A percentile compares a stretch with the other conserved stretches of the same genome.
Conservation (phyloP, 2,329 filamentous ascomycete genomes). For the Diaporthe aspalathi region DNA sequence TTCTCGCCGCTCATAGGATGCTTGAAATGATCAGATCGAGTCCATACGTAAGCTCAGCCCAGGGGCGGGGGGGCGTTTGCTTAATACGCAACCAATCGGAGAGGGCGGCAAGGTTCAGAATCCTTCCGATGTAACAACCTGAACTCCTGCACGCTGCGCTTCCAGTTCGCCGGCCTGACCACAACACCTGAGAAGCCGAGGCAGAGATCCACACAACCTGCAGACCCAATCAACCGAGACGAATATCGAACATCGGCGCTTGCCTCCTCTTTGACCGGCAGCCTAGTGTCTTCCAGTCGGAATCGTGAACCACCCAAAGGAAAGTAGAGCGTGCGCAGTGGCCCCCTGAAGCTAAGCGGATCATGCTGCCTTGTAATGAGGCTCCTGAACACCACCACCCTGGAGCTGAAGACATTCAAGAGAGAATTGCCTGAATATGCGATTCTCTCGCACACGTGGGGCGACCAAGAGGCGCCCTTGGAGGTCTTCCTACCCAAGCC, state of each 20-base stretch:
- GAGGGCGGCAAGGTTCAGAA: neutral
- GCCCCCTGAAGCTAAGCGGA: neutral
- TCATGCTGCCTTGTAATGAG: slow-evolving; percentile 16
- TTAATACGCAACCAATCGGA: slow-evolving; percentile 1
- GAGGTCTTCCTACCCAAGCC: slow-evolving; percentile 36
- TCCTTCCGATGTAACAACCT: slow-evolving; percentile 10
- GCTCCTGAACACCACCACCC: slow-evolving; percentile 26
- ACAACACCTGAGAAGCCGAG: neutral
- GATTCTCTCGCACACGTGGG: slow-evolving; percentile 56
- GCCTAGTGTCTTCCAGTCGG: too few relatives aligned
- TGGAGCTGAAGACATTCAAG: slow-evolving; percentile 12
- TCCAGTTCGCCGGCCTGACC: neutral
- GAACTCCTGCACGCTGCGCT: neutral
- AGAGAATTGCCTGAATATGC: slow-evolving; percentile 47
- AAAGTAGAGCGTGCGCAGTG: neutral
- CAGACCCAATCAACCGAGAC: neutral
- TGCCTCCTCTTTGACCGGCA: neutral
- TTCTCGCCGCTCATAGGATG: neutral
- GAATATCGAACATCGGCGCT: neutral
- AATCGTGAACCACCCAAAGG: too few relatives aligned
- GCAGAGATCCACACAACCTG: neutral
- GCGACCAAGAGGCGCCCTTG: slow-evolving; percentile 48
- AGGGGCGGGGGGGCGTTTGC: neutral
- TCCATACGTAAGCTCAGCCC: neutral
- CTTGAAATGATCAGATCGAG: neutral